These are phyloP conservation scores for Syzygium oleosum DNA, from an alignment of 345 rosid genomes.

Conservation along the genomic window DNA sequence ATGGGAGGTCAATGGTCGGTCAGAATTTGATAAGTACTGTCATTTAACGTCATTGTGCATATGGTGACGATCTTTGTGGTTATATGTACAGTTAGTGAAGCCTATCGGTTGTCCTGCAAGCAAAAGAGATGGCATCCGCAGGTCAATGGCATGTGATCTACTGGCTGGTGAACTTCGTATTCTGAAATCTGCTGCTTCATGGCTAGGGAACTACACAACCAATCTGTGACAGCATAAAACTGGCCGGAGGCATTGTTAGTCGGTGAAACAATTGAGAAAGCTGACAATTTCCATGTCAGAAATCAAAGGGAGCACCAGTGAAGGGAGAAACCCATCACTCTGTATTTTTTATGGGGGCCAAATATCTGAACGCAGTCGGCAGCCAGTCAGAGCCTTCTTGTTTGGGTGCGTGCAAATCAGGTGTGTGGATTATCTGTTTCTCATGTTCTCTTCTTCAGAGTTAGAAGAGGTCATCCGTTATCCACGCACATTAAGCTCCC, in stretches of 20 bases:
- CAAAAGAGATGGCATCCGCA: slow-evolving; percentile 20
- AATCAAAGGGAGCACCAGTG: neutral
- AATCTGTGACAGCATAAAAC: slow-evolving; percentile 3
- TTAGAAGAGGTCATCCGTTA: neutral
- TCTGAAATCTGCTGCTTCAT: slow-evolving; percentile 54
- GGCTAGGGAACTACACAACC: slow-evolving; percentile 58
- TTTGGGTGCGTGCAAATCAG: neutral
- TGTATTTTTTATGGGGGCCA: neutral
- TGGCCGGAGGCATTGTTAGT: neutral
- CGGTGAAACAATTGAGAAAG: neutral
- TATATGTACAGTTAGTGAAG: neutral
- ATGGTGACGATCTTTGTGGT: neutral
- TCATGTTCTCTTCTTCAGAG: neutral
- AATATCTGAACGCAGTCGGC: neutral
- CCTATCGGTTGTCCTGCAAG: neutral
- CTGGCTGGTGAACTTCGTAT: slow-evolving; percentile 64
- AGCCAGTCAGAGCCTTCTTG: neutral
- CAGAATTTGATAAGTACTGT: neutral
- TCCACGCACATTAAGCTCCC: neutral
- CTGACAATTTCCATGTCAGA: neutral
- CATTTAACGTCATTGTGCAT: neutral
- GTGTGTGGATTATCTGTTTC: neutral
- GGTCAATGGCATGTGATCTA: slow-evolving; percentile 61
- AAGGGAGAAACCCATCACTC: neutral
- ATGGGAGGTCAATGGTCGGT: neutral